Conservation (phyloP, 192 early-diverging fungal species). For the Backusella parvicylindrica region DNA sequence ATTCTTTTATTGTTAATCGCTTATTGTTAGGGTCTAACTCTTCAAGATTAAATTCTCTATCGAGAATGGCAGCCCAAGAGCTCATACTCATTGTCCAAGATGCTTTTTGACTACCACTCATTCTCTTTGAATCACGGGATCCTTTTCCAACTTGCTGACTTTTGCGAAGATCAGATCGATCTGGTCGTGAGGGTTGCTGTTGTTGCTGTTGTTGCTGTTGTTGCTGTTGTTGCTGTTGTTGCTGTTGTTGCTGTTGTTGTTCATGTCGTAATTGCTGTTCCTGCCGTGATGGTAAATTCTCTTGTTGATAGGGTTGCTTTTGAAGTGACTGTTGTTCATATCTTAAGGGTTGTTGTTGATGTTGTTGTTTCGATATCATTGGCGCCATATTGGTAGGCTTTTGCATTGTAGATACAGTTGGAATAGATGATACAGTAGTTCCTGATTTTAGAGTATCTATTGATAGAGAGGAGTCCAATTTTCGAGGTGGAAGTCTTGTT, state of each 20-base stretch:
- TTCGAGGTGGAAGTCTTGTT: neutral
- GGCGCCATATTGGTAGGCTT: neutral
- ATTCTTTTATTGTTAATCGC: neutral
- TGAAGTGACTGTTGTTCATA: neutral
- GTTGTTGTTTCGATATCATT: neutral
- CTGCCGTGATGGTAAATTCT: neutral
- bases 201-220: neutral
- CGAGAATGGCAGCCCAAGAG: constrained; percentile 18
- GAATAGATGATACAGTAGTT: neutral
- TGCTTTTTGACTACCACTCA: constrained; percentile 29
- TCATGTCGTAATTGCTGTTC: no score
- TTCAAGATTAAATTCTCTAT: constrained; percentile 20
- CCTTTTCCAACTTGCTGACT: neutral
- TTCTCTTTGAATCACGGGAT: constrained; percentile 4
- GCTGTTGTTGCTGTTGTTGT: neutral
- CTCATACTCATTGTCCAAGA: constrained; percentile 18
- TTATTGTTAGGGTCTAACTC: constrained; percentile 12
- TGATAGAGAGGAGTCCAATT: neutral
- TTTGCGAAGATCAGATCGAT: neutral
- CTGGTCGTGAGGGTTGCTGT: neutral
- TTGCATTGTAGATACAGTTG: neutral
- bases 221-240: neutral
- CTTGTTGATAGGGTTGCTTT: neutral
- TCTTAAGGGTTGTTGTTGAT: neutral
- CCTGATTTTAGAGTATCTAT: neutral